phyloP scores from a whole-genome alignment of 208 protist genomes.

The Trypanosoma caninum region DNA sequence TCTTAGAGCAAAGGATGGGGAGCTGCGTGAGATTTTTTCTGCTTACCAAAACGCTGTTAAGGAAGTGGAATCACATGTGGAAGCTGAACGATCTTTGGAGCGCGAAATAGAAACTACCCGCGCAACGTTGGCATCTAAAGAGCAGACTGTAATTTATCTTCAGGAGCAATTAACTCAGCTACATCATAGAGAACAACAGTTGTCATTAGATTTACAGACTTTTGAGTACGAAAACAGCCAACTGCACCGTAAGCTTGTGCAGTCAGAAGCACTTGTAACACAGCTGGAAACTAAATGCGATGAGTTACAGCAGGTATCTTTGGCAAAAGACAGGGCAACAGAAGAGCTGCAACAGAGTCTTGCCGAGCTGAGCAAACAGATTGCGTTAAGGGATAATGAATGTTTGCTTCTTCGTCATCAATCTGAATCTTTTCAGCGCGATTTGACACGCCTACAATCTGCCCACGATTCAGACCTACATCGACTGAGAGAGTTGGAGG shows the following conservation, averaged over 20 bases:
- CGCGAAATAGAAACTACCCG: slow-evolving; percentile 65
- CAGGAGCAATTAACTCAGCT: slow-evolving; percentile 71
- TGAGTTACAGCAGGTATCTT: slow-evolving; percentile 49
- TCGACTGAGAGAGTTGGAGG: slow-evolving; percentile 47
- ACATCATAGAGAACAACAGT: slow-evolving; percentile 75
- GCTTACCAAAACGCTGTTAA: slow-evolving; percentile 72
- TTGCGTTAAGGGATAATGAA: slow-evolving; percentile 79
- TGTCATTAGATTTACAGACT: slow-evolving; percentile 71
- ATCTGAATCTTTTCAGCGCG: slow-evolving; percentile 52
- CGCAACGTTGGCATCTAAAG: slow-evolving; percentile 62
- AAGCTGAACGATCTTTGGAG: slow-evolving; percentile 58
- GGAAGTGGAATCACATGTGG: slow-evolving; percentile 50
- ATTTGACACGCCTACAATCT: slow-evolving; percentile 40
- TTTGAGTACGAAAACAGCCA: slow-evolving; percentile 80
- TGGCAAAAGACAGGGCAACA: slow-evolving; percentile 48
- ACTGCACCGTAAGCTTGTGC: slow-evolving; percentile 61
- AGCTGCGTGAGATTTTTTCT: slow-evolving; percentile 64
- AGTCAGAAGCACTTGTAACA: slow-evolving; percentile 32
- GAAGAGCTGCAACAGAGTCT: slow-evolving; percentile 81
- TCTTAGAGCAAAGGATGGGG: slow-evolving; percentile 69
- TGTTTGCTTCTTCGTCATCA: slow-evolving; percentile 57
- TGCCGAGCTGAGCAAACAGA: slow-evolving; percentile 75
- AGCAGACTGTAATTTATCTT: slow-evolving; percentile 65
- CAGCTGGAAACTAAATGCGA: slow-evolving; percentile 41
- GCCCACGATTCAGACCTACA: slow-evolving; percentile 31